These are phyloP conservation scores for Schizophyllum commune DNA, from an alignment of 1,284 basidiomycete genomes.

Conservation along the genomic window DNA sequence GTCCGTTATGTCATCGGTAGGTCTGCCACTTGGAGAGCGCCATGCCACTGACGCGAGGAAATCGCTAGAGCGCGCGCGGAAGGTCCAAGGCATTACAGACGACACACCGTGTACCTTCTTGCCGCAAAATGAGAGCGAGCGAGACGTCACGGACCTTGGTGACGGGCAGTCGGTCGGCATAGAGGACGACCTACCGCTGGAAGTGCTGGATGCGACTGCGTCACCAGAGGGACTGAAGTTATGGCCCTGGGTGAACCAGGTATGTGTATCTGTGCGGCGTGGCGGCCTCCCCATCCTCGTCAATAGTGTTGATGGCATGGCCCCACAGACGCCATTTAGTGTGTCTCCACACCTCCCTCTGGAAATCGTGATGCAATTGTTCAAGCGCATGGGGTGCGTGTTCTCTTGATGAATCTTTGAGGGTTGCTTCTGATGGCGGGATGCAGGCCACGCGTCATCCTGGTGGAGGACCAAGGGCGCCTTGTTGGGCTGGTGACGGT, in stretches of 20 bases:
- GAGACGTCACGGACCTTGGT: constrained; percentile 39
- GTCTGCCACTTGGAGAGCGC: background rate
- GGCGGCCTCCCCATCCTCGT: background rate
- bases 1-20: constrained; percentile 3
- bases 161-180: constrained; percentile 47
- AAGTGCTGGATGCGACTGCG: constrained; percentile 52
- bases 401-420: constrained; percentile 1
- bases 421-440: constrained; percentile 5
- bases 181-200: constrained; percentile 60
- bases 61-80: constrained; percentile 59
- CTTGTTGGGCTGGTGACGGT: constrained; percentile 89
- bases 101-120: constrained; percentile 72
- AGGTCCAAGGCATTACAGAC: constrained; percentile 49
- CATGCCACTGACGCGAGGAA: background rate
- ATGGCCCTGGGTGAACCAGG: constrained; percentile 91
- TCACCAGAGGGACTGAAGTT: constrained; percentile 62
- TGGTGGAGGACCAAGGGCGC: constrained; percentile 81
- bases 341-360: constrained; percentile 91
- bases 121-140: constrained; percentile 35
- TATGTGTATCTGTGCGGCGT: constrained; percentile 21
- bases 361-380: constrained; percentile 95
- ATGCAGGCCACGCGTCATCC: constrained; percentile 82
- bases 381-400: constrained; percentile 90
- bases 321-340: constrained; percentile 75
- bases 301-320: constrained; percentile 3